A percentile compares a stretch with the other conserved stretches of the same genome.
Conservation (phyloP, 805 yeast species). For the Lipomyces yamanashiensis region DNA sequence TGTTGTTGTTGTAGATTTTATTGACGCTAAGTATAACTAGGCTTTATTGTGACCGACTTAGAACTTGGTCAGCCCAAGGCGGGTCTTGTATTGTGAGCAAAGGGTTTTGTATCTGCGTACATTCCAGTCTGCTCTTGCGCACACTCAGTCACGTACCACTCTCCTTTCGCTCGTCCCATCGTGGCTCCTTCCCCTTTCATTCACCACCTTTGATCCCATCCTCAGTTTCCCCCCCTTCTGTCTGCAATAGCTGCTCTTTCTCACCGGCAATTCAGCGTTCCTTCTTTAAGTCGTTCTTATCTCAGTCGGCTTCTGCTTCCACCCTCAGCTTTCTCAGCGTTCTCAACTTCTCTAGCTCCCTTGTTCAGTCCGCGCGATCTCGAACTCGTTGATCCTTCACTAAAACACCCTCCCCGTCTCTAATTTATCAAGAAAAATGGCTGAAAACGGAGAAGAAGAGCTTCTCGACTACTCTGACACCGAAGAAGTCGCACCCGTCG, state of each 20-base stretch:
- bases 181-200: background rate
- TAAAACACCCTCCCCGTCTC: background rate
- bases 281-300: no score
- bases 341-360: background rate
- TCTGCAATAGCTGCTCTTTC: no score
- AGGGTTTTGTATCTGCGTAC: background rate
- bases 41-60: no score
- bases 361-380: background rate
- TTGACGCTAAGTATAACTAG: no score
- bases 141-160: background rate
- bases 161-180: background rate
- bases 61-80: background rate
- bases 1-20: no score
- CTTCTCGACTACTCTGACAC: conserved; percentile 97
- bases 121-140: background rate
- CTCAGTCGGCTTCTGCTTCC: no score
- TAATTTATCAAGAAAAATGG: conserved; percentile 26
- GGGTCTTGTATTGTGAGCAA: background rate
- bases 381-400: background rate
- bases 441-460: conserved; percentile 96
- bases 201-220: background rate
- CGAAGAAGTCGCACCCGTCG: conserved; percentile 84
- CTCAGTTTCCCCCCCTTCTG: background rate
- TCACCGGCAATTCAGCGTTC: no score
- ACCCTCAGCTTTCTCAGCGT: no score